Conservation (phyloP, 495 filamentous ascomycete species). For the Aspergillus avenaceus region DNA sequence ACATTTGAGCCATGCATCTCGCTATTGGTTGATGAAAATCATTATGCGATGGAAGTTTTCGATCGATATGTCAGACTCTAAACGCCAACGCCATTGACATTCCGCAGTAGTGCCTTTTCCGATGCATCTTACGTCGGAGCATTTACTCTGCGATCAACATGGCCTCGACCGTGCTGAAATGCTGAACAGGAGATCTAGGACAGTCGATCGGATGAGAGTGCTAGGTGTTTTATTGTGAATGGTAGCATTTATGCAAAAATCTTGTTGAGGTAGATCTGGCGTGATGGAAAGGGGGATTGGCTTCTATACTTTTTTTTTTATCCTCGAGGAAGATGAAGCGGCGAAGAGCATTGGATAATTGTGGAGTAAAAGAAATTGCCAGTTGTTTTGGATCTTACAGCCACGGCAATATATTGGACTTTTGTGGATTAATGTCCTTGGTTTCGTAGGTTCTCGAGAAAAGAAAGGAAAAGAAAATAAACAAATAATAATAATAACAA, state of each 20-base stretch:
- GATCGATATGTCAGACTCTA: neutral
- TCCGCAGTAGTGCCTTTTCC: neutral
- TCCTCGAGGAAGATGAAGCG: neutral
- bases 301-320: neutral
- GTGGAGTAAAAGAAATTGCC: neutral
- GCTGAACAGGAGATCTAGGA: neutral
- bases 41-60: slow-evolving; percentile 1
- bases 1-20: neutral
- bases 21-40: neutral
- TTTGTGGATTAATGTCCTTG: neutral
- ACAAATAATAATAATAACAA: no score
- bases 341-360: no score
- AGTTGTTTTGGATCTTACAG: neutral
- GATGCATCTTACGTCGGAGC: neutral
- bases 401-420: neutral
- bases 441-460: neutral
- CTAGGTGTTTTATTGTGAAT: slow-evolving; percentile 3
- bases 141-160: neutral
- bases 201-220: neutral
- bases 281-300: neutral
- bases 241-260: neutral
- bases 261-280: neutral
- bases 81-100: neutral
- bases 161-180: neutral
- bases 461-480: no score